Conservation (phyloP, 192 early-diverging fungal species). For the Linnemannia elongata region DNA sequence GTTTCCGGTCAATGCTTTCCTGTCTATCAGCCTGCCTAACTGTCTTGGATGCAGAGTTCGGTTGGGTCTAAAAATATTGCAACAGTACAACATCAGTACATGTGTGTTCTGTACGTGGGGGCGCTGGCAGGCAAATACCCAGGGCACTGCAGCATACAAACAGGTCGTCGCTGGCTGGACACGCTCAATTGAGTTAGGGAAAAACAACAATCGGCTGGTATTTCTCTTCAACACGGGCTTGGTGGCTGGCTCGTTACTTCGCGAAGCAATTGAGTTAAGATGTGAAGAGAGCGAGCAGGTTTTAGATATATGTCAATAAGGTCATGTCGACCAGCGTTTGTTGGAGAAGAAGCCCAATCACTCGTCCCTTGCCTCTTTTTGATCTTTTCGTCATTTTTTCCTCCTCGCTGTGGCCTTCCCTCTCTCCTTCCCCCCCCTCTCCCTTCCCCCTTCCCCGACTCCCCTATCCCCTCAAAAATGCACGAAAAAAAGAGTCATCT, state of each 20-base stretch:
- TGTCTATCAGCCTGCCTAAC: background rate
- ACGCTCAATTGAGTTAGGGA: background rate
- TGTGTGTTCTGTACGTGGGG: background rate
- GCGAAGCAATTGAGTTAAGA: background rate
- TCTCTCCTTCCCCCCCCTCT: background rate
- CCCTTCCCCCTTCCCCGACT: background rate
- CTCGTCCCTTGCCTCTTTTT: background rate
- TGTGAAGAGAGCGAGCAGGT: background rate
- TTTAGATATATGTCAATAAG: background rate
- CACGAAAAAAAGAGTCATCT: conserved; percentile 7
- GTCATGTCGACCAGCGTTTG: background rate
- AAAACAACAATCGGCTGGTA: background rate
- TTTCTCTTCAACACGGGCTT: background rate
- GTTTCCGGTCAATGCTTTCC: background rate
- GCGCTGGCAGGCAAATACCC: background rate
- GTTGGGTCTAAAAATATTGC: conserved; percentile 1
- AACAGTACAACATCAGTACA: conserved; percentile 5
- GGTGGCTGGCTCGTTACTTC: background rate
- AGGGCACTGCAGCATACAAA: background rate
- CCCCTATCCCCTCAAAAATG: background rate
- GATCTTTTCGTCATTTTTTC: background rate
- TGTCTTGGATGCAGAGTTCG: background rate
- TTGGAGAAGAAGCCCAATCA: background rate
- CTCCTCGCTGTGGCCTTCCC: background rate
- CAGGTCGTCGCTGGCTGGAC: background rate